These are phyloP conservation scores for Rhizopogon vulgaris DNA, from an alignment of 768 basidiomycete species.

Conservation along the genomic window DNA sequence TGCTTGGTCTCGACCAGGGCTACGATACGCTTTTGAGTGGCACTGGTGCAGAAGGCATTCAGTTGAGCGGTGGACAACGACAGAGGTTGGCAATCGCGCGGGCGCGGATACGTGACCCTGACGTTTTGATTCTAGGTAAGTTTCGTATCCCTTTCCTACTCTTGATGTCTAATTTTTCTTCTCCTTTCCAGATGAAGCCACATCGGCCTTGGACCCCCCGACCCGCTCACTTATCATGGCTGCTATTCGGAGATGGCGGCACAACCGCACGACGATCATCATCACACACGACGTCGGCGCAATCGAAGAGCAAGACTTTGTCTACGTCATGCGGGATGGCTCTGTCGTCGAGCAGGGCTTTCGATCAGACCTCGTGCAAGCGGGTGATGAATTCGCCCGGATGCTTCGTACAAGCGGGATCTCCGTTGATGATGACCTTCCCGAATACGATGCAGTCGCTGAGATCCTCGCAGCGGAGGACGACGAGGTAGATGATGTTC, in stretches of 20 bases:
- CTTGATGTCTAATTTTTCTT: slow-evolving; percentile 1
- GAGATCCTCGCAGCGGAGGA: slow-evolving; percentile 43
- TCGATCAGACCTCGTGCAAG: slow-evolving; percentile 66
- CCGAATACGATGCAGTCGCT: slow-evolving; percentile 34
- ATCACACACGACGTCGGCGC: slow-evolving; percentile 95
- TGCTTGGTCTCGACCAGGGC: slow-evolving; percentile 75
- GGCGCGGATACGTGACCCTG: slow-evolving; percentile 79
- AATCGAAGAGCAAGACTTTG: slow-evolving; percentile 71
- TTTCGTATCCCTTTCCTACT: slow-evolving; percentile 9
- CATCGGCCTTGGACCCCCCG: slow-evolving; percentile 79
- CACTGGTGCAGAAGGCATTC: slow-evolving; percentile 59
- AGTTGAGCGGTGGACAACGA: slow-evolving; percentile 85
- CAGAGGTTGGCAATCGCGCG: slow-evolving; percentile 89
- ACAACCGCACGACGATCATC: slow-evolving; percentile 48
- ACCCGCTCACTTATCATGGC: slow-evolving; percentile 83
- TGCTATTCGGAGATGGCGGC: slow-evolving; percentile 62
- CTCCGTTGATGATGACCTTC: slow-evolving; percentile 34
- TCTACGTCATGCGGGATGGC: slow-evolving; percentile 86
- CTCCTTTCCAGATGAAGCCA: slow-evolving; percentile 60
- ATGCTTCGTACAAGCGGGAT: slow-evolving; percentile 67
- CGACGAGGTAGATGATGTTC: slow-evolving; percentile 27
- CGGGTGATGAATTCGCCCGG: slow-evolving; percentile 58
- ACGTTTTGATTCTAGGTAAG: slow-evolving; percentile 86
- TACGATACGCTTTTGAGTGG: slow-evolving; percentile 70
- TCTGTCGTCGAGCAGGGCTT: slow-evolving; percentile 78